These are phyloP conservation scores for Nothophoma quercina DNA, from an alignment of 2,329 filamentous ascomycete genomes.

Conservation along the genomic window DNA sequence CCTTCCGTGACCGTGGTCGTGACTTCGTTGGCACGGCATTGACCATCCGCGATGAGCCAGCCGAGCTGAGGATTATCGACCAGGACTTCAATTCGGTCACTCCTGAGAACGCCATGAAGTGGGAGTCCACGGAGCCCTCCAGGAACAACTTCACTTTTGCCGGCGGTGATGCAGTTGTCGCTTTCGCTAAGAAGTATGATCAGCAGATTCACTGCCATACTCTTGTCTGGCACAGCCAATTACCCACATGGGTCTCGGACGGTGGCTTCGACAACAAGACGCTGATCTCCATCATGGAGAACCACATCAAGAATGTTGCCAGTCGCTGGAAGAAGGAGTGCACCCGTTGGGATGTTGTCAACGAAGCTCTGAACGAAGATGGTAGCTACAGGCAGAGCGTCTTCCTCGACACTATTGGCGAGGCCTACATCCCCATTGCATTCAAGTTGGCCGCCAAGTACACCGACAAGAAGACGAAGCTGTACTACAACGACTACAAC, in stretches of 20 bases:
- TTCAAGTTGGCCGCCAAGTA: constrained; percentile 53
- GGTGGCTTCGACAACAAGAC: constrained; percentile 52
- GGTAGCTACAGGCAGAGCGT: constrained; percentile 53
- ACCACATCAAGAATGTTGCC: constrained; percentile 52
- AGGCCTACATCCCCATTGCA: constrained; percentile 56
- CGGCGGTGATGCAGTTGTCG: constrained; percentile 45
- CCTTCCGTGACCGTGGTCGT: constrained; percentile 31
- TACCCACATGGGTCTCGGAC: constrained; percentile 50
- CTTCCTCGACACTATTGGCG: constrained; percentile 54
- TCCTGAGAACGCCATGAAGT: constrained; percentile 40
- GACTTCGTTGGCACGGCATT: constrained; percentile 38
- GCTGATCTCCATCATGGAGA: constrained; percentile 51
- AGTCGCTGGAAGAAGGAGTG: constrained; percentile 51
- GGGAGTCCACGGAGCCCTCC: constrained; percentile 48
- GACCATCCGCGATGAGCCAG: constrained; percentile 35
- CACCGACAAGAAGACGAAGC: constrained; percentile 48
- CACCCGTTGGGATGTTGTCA: constrained; percentile 52
- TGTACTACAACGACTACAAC: constrained; percentile 71
- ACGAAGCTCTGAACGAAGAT: constrained; percentile 57
- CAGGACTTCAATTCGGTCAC: constrained; percentile 43
- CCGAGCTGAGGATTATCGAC: constrained; percentile 34
- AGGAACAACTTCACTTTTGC: constrained; percentile 50
- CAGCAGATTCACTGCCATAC: constrained; percentile 51
- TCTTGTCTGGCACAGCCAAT: constrained; percentile 53
- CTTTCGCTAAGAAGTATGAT: constrained; percentile 46